Conservation (phyloP, 2,329 filamentous ascomycete genomes). For the Coniochaeta pulveracea region DNA sequence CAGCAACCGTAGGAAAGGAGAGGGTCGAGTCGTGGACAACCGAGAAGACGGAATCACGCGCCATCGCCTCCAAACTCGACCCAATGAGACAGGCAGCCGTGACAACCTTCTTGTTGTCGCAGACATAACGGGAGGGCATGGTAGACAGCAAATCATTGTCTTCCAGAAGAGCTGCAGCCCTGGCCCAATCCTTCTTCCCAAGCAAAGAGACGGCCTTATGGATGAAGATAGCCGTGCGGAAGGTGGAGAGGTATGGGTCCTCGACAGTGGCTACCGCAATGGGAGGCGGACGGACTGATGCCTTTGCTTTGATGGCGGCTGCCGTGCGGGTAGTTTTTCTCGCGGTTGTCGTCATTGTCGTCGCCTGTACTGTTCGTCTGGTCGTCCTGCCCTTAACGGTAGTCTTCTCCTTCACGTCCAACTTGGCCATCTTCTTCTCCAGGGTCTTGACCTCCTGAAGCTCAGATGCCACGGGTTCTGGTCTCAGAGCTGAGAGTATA, state of each 20-base stretch:
- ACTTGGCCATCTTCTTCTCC: slow-evolving; percentile 22
- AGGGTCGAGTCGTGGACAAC: slow-evolving; percentile 88
- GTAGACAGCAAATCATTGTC: too few species aligned
- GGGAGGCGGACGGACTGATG: background rate
- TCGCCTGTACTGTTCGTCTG: slow-evolving; percentile 14
- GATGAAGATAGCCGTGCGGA: slow-evolving; percentile 27
- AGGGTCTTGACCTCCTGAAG: slow-evolving; percentile 17
- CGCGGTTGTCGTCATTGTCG: slow-evolving; percentile 5
- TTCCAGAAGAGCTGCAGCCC: slow-evolving; percentile 45
- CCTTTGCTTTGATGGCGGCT: slow-evolving; percentile 10
- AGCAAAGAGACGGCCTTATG: slow-evolving; percentile 34
- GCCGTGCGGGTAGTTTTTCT: background rate
- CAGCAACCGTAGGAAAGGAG: slow-evolving; percentile 62
- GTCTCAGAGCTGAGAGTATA: slow-evolving; percentile 26
- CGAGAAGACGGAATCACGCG: slow-evolving; percentile 73
- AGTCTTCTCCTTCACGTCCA: slow-evolving; percentile 19
- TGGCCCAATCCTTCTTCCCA: slow-evolving; percentile 41
- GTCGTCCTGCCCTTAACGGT: slow-evolving; percentile 13
- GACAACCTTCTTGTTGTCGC: slow-evolving; percentile 42
- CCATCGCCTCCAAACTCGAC: slow-evolving; percentile 61
- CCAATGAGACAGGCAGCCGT: slow-evolving; percentile 58
- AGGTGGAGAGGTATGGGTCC: slow-evolving; percentile 22
- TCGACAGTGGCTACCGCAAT: slow-evolving; percentile 15
- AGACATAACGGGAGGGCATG: slow-evolving; percentile 37
- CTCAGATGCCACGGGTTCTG: slow-evolving; percentile 2